A percentile compares a stretch with the other conserved stretches of the same genome.
phyloP scores from a whole-genome alignment of 129 eudicot species.

The Silybum marianum region DNA sequence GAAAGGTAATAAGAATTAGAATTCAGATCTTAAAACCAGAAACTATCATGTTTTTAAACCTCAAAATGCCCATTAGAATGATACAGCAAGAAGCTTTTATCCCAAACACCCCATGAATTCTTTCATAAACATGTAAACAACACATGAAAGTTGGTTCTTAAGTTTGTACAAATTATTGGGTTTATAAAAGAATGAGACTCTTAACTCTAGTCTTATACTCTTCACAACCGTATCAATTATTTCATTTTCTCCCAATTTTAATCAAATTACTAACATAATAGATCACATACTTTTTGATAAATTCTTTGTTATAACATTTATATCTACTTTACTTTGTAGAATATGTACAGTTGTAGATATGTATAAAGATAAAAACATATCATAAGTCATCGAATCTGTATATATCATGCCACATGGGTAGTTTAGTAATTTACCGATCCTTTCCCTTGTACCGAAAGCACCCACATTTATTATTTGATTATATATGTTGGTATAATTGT shows the following conservation, averaged over 20 bases:
- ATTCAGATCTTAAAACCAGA: neutral
- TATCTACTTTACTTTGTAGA: neutral
- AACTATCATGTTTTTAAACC: constrained; percentile 14
- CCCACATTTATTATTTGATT: neutral
- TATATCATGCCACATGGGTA: neutral
- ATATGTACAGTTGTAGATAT: neutral
- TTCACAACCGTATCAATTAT: neutral
- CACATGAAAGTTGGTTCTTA: too few species aligned
- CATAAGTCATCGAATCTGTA: too few species aligned
- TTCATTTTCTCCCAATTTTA: neutral
- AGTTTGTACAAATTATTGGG: too few species aligned
- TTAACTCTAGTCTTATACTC: neutral
- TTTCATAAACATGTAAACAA: too few species aligned
- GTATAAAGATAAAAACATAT: too few species aligned
- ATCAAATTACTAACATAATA: neutral
- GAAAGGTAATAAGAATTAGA: neutral
- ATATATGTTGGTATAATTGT: neutral
- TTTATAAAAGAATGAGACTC: too few species aligned
- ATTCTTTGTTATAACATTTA: too few species aligned
- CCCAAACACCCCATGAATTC: too few species aligned
- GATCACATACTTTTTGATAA: neutral
- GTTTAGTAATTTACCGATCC: neutral
- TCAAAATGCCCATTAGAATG: neutral
- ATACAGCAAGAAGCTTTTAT: neutral
- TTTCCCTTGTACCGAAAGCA: neutral